A percentile compares a stretch with the other conserved stretches of the same genome.
phyloP scores from a whole-genome alignment of 495 filamentous ascomycete genomes.

The Hyaloscypha bicolor region DNA sequence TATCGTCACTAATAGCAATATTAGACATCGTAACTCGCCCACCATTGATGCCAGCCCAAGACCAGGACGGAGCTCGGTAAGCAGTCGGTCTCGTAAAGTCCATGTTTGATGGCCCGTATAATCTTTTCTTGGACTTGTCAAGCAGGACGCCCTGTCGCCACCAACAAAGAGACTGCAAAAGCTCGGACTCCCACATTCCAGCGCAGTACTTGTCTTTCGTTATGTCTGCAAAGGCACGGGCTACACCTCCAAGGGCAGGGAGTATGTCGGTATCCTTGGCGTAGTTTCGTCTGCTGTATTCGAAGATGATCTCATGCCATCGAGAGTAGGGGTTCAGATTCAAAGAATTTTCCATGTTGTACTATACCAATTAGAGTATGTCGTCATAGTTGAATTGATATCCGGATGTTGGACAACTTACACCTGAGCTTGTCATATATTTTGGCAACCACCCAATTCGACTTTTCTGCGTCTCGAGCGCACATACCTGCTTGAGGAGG shows the following conservation, averaged over 20 bases:
- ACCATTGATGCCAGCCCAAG: constrained; percentile 18
- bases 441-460: constrained; percentile 9
- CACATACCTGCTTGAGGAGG: too few species aligned
- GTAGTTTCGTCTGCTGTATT: constrained; percentile 6
- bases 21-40: neutral
- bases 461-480: too few species aligned
- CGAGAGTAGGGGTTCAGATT: constrained; percentile 7
- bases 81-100: neutral
- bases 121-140: neutral
- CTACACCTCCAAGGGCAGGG: constrained; percentile 31
- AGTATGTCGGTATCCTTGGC: constrained; percentile 29
- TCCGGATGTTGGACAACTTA: too few species aligned
- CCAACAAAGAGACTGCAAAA: constrained; percentile 3
- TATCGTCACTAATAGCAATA: constrained; percentile 9
- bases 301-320: constrained; percentile 14
- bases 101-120: neutral
- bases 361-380: too few species aligned
- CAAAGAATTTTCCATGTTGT: neutral
- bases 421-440: too few species aligned
- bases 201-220: constrained; percentile 30
- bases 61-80: constrained; percentile 21
- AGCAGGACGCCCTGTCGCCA: neutral
- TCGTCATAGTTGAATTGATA: too few species aligned
- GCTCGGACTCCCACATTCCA: constrained; percentile 29
- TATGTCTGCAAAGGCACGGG: constrained; percentile 28